Evolutionary conservation across 2,329 filamentous ascomycete genomes (phyloP), one percentile per base, ranked within the genome.

Genomic region (Ustulina deusta): DNA sequence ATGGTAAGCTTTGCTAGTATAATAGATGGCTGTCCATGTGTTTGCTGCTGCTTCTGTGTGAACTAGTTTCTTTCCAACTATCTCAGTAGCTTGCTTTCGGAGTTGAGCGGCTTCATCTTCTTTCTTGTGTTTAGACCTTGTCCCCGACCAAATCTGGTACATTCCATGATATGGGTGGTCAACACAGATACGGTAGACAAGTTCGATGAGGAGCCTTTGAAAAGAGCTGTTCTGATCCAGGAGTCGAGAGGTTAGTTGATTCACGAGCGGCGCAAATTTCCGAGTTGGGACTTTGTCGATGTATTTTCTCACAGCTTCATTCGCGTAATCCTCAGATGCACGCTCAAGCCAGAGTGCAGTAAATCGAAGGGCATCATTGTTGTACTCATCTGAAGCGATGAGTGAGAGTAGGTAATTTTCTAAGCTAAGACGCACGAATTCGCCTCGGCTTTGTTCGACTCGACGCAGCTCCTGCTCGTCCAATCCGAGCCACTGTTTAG

Each of bases 161-260:
- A 98, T 95, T 56, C 94, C 94, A 77, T 99, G 97, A 78, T 94
- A 97, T 0, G 96, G 97, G 80, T 99, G 96, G 65, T 99, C 94
- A 11, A 87, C 85, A 76, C 95, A 98, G 63, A 99, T 97, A 9
- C 90, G 90, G 75, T 90, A 89, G 3, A 98, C 90, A 20, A 99
- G 82, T 1, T 85, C 83, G 59, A 89, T 87, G 1, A 99, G 83
- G 1, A 95, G 84, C 46, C 83, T 85, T 75, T 99, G 96, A 75
- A 99, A 99, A 0, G 83, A 77, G 17, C 85, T 86, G 1, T 85
- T 80, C 36, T 90, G 86, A 69, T 92, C 88, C 68, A 97, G 89
- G 6, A 99, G 83, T 7, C 96, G 90, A n/a, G 97, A 99, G 6
- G 94, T 95, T 36, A 99, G 86, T 78, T 99, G 96, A 75, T 97